A percentile compares a stretch with the other conserved stretches of the same genome.
Evolutionary conservation across 768 basidiomycete genomes (phyloP).

Genomic region (Lactarius deliciosus): DNA sequence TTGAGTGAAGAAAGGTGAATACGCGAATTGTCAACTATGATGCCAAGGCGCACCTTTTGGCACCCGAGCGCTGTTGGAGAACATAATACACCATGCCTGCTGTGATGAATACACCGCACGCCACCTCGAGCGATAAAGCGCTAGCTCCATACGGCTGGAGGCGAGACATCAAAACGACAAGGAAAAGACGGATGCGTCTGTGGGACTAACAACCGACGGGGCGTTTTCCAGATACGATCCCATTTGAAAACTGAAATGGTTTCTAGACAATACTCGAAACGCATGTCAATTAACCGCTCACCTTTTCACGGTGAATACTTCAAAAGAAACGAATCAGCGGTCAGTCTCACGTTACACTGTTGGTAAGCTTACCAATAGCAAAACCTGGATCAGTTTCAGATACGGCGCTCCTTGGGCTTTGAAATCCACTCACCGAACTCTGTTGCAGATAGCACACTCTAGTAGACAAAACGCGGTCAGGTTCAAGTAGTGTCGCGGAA

Average conservation of each 20-base stretch:
- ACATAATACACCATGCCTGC: conserved; percentile 21
- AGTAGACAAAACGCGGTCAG: conserved; percentile 2
- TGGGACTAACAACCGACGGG: conserved; percentile 9
- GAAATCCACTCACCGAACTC: conserved; percentile 16
- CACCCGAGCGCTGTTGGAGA: conserved; percentile 12
- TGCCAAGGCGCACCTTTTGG: conserved; percentile 5
- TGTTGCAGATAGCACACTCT: conserved; percentile 12
- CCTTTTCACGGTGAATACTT: conserved; percentile 12
- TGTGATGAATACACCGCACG: conserved; percentile 15
- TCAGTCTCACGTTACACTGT: neutral
- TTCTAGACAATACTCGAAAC: neutral
- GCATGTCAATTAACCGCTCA: neutral
- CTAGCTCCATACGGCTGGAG: conserved; percentile 16
- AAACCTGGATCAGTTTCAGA: neutral
- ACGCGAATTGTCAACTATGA: neutral
- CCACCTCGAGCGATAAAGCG: conserved; percentile 12
- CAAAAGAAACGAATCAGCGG: neutral
- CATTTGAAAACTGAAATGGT: neutral
- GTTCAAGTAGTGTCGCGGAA: neutral
- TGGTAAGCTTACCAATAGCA: conserved; percentile 8
- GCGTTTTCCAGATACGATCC: neutral
- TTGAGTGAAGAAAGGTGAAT: neutral
- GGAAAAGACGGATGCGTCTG: neutral
- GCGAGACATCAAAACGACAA: neutral
- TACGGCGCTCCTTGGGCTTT: neutral